Conservation (phyloP, 257 asterid species). For the Linderniella brevidens region DNA sequence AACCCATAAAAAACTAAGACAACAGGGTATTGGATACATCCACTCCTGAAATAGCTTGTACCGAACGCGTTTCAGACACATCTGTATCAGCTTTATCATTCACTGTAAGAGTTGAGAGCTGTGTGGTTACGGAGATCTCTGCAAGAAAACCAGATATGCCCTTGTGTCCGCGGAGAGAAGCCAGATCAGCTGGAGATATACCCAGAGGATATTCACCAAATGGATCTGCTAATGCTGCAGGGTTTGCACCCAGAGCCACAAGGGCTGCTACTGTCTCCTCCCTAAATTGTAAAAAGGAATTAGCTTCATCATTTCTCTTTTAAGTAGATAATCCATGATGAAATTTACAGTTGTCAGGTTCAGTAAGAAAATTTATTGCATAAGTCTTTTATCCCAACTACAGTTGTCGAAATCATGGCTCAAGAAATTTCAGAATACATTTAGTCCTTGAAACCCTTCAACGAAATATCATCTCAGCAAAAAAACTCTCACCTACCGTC, state of each 20-base stretch:
- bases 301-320: neutral
- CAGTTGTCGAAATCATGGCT: no score
- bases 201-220: slow-evolving; percentile 50
- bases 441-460: no score
- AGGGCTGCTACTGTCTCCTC: slow-evolving; percentile 82
- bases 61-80: slow-evolving; percentile 23
- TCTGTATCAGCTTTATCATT: slow-evolving; percentile 31
- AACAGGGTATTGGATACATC: slow-evolving; percentile 55
- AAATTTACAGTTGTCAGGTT: no score
- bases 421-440: no score
- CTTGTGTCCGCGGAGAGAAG: slow-evolving; percentile 80
- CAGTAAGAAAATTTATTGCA: no score
- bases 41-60: slow-evolving; percentile 42
- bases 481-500: no score
- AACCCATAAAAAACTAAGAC: no score
- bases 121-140: slow-evolving; percentile 57
- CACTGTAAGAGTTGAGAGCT: slow-evolving; percentile 44
- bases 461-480: no score
- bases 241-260: slow-evolving; percentile 66
- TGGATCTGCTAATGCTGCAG: slow-evolving; percentile 78
- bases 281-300: slow-evolving; percentile 23
- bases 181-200: slow-evolving; percentile 83
- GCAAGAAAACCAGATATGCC: slow-evolving; percentile 94
- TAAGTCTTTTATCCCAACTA: no score
- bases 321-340: neutral